Conservation (phyloP, 371 early-diverging fungal genomes). For the Funneliformis caledonium region DNA sequence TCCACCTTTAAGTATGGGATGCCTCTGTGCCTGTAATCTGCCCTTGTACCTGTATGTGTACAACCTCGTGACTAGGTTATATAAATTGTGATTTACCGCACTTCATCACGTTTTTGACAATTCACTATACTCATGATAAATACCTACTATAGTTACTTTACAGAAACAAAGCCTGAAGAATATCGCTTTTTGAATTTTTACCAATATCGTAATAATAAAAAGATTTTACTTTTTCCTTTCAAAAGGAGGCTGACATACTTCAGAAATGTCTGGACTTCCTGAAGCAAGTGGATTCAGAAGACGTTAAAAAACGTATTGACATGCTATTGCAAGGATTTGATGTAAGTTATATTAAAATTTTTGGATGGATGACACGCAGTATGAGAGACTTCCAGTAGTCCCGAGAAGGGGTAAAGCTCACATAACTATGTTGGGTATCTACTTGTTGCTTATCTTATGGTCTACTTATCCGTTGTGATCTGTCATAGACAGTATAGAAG, state of each 20-base stretch:
- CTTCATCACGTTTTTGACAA: not conserved
- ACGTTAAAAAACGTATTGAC: not conserved
- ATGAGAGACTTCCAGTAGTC: slow-evolving; percentile 28
- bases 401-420: slow-evolving; percentile 31
- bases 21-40: too few species aligned
- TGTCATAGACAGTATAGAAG: not conserved
- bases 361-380: too few species aligned
- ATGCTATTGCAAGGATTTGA: too few species aligned
- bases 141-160: slow-evolving; percentile 15
- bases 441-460: slow-evolving; percentile 21
- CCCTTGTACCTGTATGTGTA: too few species aligned
- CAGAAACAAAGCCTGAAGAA: slow-evolving; percentile 32
- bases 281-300: not conserved
- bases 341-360: too few species aligned
- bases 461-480: slow-evolving; percentile 21
- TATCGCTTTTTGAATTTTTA: slow-evolving; percentile 35
- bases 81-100: too few species aligned
- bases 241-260: slow-evolving; percentile 7
- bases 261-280: slow-evolving; percentile 2
- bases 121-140: not conserved
- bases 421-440: slow-evolving; percentile 22
- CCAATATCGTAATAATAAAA: not conserved
- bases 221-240: slow-evolving; percentile 27
- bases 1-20: too few species aligned
- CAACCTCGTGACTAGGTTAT: too few species aligned